These are phyloP conservation scores for Elongisporangium anandrum DNA, from an alignment of 352 stramenopile species.

Conservation along the genomic window DNA sequence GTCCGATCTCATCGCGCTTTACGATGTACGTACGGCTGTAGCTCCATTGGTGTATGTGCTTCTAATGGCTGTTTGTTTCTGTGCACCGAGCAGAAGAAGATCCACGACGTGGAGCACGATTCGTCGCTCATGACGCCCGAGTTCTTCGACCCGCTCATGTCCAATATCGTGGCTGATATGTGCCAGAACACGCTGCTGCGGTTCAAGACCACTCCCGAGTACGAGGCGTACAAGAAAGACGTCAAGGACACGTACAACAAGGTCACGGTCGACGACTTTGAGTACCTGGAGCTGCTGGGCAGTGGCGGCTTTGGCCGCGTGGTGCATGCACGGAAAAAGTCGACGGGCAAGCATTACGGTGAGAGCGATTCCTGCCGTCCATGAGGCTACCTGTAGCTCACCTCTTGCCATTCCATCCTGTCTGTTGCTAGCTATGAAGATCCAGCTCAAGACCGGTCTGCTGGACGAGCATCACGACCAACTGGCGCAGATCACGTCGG, in stretches of 20 bases:
- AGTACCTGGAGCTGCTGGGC: slow-evolving; percentile 82
- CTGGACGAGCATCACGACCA: slow-evolving; percentile 84
- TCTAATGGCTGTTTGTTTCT: slow-evolving; percentile 3
- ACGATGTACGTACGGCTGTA: slow-evolving; percentile 43
- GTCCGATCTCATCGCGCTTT: slow-evolving; percentile 58
- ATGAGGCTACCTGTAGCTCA: no score
- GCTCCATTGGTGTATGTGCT: not conserved
- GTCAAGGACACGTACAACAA: slow-evolving; percentile 87
- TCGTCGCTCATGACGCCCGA: slow-evolving; percentile 39
- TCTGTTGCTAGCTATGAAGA: slow-evolving; percentile 92
- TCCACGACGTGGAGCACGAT: slow-evolving; percentile 42
- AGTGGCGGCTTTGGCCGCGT: slow-evolving; percentile 90
- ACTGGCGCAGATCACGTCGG: slow-evolving; percentile 82
- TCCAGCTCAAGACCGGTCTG: slow-evolving; percentile 88
- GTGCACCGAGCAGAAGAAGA: slow-evolving; percentile 56
- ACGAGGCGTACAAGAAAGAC: slow-evolving; percentile 68
- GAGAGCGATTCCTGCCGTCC: slow-evolving; percentile 2
- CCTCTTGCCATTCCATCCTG: no score
- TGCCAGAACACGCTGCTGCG: slow-evolving; percentile 78
- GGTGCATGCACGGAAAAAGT: slow-evolving; percentile 87
- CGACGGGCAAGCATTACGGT: slow-evolving; percentile 88
- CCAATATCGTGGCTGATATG: slow-evolving; percentile 69
- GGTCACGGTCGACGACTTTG: slow-evolving; percentile 78
- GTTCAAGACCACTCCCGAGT: slow-evolving; percentile 70
- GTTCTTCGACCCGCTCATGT: slow-evolving; percentile 70